A percentile compares a stretch with the other conserved stretches of the same genome.
Conservation (phyloP, 345 rosid genomes). For the Lenwebbia sp. region DNA sequence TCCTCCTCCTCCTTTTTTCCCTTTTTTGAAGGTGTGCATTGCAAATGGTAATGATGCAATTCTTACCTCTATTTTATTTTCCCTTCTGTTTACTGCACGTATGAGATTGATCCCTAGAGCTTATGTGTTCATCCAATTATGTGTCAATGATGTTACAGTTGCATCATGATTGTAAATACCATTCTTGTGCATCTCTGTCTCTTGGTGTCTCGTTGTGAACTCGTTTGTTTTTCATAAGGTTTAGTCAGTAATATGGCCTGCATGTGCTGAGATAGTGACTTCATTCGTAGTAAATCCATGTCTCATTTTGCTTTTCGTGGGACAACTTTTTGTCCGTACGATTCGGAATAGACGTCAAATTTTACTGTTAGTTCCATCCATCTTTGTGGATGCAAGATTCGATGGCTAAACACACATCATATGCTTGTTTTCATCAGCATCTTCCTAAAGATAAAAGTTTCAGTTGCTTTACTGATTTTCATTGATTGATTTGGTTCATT, state of each 20-base stretch:
- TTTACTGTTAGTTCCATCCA: not conserved
- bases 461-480: not conserved
- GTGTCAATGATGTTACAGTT: not conserved
- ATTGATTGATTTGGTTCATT: not conserved
- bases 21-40: not conserved
- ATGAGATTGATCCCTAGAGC: not conserved
- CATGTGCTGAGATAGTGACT: not conserved
- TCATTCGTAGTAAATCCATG: not conserved
- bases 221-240: not conserved
- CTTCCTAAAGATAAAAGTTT: not conserved
- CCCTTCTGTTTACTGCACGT: not conserved
- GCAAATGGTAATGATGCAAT: not conserved
- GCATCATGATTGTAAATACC: not conserved
- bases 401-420: not conserved
- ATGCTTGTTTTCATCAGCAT: not conserved
- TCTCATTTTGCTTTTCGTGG: not conserved
- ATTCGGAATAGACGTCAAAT: not conserved
- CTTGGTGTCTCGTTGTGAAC: not conserved
- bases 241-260: not conserved
- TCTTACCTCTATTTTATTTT: not conserved
- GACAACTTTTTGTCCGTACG: not conserved
- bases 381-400: not conserved
- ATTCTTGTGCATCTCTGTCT: not conserved
- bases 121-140: not conserved
- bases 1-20: not conserved